These are phyloP conservation scores for Verruconis gallopava DNA, from an alignment of 2,329 filamentous ascomycete species.

Conservation along the genomic window DNA sequence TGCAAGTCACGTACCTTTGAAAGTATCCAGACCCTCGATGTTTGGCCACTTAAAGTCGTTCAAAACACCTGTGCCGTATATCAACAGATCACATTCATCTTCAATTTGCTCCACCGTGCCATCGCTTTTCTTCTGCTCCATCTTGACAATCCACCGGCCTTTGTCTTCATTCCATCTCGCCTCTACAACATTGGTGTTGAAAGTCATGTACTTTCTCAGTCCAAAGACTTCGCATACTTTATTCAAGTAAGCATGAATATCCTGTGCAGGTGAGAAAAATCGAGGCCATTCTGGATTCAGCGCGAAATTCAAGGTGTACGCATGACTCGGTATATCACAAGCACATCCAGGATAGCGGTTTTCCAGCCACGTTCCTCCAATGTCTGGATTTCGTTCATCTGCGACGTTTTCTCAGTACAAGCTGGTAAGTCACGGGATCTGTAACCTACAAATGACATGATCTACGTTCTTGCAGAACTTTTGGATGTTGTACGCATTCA, in stretches of 20 bases:
- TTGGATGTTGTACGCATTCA: constrained; percentile 36
- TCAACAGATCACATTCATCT: constrained; percentile 27
- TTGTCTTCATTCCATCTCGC: constrained; percentile 36
- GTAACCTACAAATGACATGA: constrained; percentile 36
- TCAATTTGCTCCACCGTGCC: constrained; percentile 26
- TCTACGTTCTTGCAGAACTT: constrained; percentile 32
- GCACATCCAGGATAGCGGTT: constrained; percentile 28
- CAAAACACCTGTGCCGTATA: constrained; percentile 33
- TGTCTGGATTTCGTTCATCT: constrained; percentile 23
- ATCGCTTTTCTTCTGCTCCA: constrained; percentile 26
- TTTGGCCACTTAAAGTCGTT: constrained; percentile 34
- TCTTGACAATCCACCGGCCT: constrained; percentile 37
- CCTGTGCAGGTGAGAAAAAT: constrained; percentile 34
- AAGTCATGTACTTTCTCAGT: constrained; percentile 39
- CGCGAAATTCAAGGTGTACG: constrained; percentile 39
- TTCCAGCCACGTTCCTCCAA: constrained; percentile 19
- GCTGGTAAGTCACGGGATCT: too few relatives aligned
- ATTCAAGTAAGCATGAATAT: constrained; percentile 38
- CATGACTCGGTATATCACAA: constrained; percentile 35
- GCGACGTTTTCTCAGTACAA: too few relatives aligned
- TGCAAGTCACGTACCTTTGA: constrained; percentile 31
- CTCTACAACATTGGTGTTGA: constrained; percentile 35
- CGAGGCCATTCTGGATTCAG: constrained; percentile 35
- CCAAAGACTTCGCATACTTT: constrained; percentile 37
- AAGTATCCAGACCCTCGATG: constrained; percentile 28